These are phyloP conservation scores for Aspergillus sparsus DNA, from an alignment of 495 filamentous ascomycete species.

Conservation along the genomic window DNA sequence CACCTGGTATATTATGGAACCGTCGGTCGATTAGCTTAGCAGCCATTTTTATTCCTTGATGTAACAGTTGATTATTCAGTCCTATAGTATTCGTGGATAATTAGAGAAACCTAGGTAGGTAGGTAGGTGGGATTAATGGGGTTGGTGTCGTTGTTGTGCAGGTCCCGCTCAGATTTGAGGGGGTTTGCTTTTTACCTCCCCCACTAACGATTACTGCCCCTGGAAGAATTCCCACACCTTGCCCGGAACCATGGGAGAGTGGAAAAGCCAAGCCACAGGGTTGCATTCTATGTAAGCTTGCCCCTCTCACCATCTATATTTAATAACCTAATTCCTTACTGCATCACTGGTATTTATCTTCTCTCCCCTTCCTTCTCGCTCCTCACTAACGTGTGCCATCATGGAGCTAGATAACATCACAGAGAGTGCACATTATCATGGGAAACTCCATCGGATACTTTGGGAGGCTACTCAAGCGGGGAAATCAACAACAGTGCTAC, in stretches of 20 bases:
- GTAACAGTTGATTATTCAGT: not conserved
- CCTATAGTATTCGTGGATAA: not conserved
- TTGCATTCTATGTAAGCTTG: not conserved
- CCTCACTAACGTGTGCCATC: not conserved
- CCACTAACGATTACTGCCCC: slow-evolving; percentile 5
- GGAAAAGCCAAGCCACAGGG: not conserved
- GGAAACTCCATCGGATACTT: slow-evolving; percentile 31
- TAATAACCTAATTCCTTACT: not conserved
- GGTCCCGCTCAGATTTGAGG: not conserved
- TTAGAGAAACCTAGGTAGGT: not conserved
- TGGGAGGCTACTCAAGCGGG: slow-evolving; percentile 41
- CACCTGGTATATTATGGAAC: slow-evolving; percentile 50
- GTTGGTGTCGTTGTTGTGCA: not conserved
- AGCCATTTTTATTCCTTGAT: slow-evolving; percentile 29
- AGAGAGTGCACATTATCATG: slow-evolving; percentile 25
- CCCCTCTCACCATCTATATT: not conserved
- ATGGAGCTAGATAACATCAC: slow-evolving; percentile 18
- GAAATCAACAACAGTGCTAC: slow-evolving; percentile 38
- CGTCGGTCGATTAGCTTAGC: slow-evolving; percentile 48
- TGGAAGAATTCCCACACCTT: slow-evolving; percentile 9
- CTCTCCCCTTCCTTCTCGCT: not conserved
- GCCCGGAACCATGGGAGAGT: slow-evolving; percentile 1
- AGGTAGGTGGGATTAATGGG: not conserved
- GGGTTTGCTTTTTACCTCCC: slow-evolving; percentile 9
- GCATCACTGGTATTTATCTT: not conserved